Evolutionary conservation across 2,329 filamentous ascomycete genomes (phyloP).

Genomic region (Fusarium subglutinans): DNA sequence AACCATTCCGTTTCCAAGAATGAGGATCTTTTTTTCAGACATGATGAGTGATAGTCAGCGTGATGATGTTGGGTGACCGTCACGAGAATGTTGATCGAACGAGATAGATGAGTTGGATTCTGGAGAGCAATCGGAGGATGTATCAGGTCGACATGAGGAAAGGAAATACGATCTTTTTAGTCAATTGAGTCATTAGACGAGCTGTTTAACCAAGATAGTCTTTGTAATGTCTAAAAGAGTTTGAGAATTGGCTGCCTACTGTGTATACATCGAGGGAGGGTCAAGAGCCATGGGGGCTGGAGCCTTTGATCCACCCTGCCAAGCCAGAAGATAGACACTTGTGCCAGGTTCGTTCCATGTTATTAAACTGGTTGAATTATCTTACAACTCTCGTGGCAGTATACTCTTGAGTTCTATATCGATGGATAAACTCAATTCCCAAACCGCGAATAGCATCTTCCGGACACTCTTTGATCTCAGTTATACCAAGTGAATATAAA

Average conservation of each 20-base stretch:
- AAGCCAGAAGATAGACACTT: not conserved
- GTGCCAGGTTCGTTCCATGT: not conserved
- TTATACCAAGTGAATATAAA: too few relatives aligned
- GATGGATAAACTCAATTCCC: too few relatives aligned
- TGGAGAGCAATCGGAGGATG: not conserved
- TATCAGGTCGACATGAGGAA: not conserved
- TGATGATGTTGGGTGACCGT: not conserved
- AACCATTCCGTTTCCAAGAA: not conserved
- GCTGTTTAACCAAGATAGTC: not conserved
- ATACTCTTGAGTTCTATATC: not conserved
- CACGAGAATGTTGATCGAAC: not conserved
- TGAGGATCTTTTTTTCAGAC: not conserved
- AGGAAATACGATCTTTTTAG: not conserved
- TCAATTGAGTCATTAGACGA: not conserved
- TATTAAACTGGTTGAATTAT: not conserved
- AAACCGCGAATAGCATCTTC: not conserved
- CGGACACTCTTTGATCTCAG: accelerated
- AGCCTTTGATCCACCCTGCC: too few relatives aligned
- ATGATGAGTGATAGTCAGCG: not conserved
- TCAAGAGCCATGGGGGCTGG: too few relatives aligned
- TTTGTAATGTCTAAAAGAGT: too few relatives aligned
- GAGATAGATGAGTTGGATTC: not conserved
- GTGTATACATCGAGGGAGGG: too few relatives aligned
- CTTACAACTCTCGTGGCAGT: not conserved
- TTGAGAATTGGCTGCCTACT: not conserved